phyloP scores from a whole-genome alignment of 2,329 filamentous ascomycete genomes.

The Penicillium sp. region DNA sequence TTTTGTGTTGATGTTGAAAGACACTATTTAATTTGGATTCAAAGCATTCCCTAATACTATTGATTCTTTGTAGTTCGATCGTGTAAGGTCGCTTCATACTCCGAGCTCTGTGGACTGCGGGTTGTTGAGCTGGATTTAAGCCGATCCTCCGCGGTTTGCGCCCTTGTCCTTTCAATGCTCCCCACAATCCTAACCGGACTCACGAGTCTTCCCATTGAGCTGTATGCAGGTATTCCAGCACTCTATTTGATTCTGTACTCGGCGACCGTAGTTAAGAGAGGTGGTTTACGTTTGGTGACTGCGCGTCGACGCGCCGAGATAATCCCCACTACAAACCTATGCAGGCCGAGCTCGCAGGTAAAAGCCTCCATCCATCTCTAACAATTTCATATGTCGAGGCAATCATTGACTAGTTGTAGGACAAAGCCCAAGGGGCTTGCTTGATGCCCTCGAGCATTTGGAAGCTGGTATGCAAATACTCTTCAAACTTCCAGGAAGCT shows the following conservation, averaged over 20 bases:
- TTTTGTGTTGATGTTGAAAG: neutral
- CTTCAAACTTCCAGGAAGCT: neutral
- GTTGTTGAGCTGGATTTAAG: conserved; percentile 22
- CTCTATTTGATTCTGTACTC: neutral
- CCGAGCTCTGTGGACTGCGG: neutral
- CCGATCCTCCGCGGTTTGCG: conserved; percentile 6
- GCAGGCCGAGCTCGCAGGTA: conserved; percentile 9
- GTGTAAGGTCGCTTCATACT: neutral
- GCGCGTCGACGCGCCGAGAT: conserved; percentile 7
- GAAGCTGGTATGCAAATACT: conserved; percentile 31
- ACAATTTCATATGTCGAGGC: neutral
- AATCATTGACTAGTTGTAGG: neutral
- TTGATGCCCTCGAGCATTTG: conserved; percentile 34
- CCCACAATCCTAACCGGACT: neutral
- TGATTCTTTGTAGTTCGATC: neutral
- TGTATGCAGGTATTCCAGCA: neutral
- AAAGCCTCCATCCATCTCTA: neutral
- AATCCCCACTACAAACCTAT: neutral
- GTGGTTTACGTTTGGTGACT: conserved; percentile 4
- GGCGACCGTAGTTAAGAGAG: neutral
- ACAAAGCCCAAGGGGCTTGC: conserved; percentile 22
- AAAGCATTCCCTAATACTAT: neutral
- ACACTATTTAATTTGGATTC: neutral
- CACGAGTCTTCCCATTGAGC: neutral
- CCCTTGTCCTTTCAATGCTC: conserved; percentile 11